Evolutionary conservation across 352 stramenopile genomes (phyloP), one percentile per base, ranked within the genome.

Genomic region (Phytophthora constricta): DNA sequence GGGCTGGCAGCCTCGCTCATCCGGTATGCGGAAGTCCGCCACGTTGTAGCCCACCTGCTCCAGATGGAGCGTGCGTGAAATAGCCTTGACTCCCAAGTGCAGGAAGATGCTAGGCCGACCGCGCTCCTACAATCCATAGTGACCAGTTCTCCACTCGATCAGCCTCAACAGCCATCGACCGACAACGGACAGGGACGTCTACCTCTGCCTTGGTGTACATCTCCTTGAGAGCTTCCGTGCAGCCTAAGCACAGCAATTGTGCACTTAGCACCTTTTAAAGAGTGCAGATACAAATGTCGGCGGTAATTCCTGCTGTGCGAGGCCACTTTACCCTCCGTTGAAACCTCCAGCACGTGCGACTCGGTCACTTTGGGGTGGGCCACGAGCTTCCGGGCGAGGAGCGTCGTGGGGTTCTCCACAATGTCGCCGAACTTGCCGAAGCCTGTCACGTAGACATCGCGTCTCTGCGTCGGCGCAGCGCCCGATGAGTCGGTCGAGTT

Each of bases 341-440:
- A 92, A 3, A 92, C 82, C 68, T 96, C 86, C 10, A 96, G 80
- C 62, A 96, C 86, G 16, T 78, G 65, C 28, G 77, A 60, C 31
- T 90, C 72, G 7, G 84, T 91, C 48, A 93, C 78, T 37, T 90
- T 87, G n/a, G 71, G 62, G 54, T 93, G 76, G 26, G 73, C 53
- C 17, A 66, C 81, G 20, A 96, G 57, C 46, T 80, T 62, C 67
- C 87, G 58, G 43, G 79, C 79, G 39, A 96, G 65, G 27, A 68
- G 58, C 17, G 81, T 92, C 55, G 86, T 94, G n/a, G 86, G 86
- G 65, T 96, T 96, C 49, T 92, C 80, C 13, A 89, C 31, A 31
- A 96, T 89, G 68, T 93, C 70, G 42, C 81, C 88, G 52, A 96
- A 96, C 68, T 91, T 90, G 72, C 86, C 88, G 37, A 96, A 96